phyloP scores from a whole-genome alignment of 2,329 filamentous ascomycete genomes.

The Daldinia sp. region DNA sequence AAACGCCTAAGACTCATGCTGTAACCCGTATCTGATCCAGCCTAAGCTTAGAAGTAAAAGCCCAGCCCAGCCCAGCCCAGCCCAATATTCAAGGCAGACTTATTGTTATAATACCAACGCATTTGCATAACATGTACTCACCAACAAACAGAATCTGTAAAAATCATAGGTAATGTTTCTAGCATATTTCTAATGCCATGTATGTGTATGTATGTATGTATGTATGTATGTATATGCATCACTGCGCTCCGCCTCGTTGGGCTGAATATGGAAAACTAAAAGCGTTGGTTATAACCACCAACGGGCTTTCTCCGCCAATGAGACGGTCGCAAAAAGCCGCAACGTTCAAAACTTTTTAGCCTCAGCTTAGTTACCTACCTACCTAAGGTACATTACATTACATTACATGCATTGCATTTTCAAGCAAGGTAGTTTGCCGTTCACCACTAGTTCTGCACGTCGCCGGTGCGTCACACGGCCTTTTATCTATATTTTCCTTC shows the following conservation, averaged over 20 bases:
- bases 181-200: not conserved
- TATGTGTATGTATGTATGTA: too few species aligned
- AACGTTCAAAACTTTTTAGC: conserved; percentile 10
- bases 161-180: not conserved
- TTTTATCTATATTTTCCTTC: conserved; percentile 25
- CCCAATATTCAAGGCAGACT: not conserved
- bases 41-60: too few species aligned
- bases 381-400: too few species aligned
- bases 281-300: not conserved
- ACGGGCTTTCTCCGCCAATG: conserved; percentile 2
- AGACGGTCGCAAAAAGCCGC: not conserved
- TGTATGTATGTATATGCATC: not conserved
- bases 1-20: not conserved
- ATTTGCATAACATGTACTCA: not conserved
- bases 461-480: conserved; percentile 41
- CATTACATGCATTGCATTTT: not conserved
- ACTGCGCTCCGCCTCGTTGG: conserved; percentile 1
- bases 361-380: not conserved
- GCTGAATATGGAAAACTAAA: not conserved
- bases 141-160: not conserved
- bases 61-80: not conserved
- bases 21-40: not conserved
- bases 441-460: conserved; percentile 25
- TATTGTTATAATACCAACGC: too few species aligned
- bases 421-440: not conserved